phyloP scores from a whole-genome alignment of 2,329 filamentous ascomycete species.

The Paecilomyces dactylethromorphus region DNA sequence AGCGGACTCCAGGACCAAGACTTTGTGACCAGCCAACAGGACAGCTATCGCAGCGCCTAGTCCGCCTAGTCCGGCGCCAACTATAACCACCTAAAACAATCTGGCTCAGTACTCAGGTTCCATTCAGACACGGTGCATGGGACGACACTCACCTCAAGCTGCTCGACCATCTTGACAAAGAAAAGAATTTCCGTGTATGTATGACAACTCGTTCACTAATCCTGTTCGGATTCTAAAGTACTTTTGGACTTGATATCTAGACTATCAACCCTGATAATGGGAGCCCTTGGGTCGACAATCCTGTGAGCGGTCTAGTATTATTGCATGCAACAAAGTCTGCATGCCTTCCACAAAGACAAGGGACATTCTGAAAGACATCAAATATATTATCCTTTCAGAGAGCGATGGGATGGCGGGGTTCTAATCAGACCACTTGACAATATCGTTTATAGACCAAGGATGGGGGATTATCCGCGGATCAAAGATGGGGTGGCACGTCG shows the following conservation, averaged over 20 bases:
- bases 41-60: constrained; percentile 23
- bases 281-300: not conserved
- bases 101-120: not conserved
- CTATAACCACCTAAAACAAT: constrained; percentile 13
- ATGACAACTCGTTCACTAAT: not conserved
- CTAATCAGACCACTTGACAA: not conserved
- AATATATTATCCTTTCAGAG: not conserved
- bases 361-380: not conserved
- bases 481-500: not conserved
- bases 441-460: not conserved
- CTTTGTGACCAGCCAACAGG: constrained; percentile 17
- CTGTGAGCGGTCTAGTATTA: not conserved
- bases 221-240: not conserved
- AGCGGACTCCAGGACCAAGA: constrained; percentile 23
- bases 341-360: not conserved
- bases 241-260: not conserved
- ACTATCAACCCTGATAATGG: too few relatives aligned
- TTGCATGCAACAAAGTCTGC: not conserved
- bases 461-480: not conserved
- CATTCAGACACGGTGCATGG: not conserved
- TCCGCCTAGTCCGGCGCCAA: constrained; percentile 25
- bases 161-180: not conserved
- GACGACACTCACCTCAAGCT: not conserved
- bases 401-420: not conserved
- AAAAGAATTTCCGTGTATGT: not conserved